phyloP scores from a whole-genome alignment of 2,329 filamentous ascomycete genomes.

The Ceratocystiopsis brevicomis region DNA sequence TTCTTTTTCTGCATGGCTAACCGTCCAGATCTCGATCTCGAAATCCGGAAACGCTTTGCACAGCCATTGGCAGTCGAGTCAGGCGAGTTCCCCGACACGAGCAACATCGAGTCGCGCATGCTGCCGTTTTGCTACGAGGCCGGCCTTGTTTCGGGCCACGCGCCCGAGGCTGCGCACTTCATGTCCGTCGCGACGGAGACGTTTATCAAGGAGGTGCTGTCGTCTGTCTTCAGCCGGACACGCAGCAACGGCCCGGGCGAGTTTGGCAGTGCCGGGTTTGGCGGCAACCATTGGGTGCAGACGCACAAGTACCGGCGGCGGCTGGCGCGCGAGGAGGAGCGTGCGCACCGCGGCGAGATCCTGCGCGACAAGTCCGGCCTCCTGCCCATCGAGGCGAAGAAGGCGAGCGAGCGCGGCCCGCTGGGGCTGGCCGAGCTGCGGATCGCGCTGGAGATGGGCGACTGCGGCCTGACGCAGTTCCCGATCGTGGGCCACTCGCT shows the following conservation, averaged over 20 bases:
- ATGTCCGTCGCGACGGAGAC: constrained; percentile 47
- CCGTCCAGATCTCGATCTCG: constrained; percentile 41
- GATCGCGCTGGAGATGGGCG: constrained; percentile 55
- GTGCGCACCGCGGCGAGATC: constrained; percentile 53
- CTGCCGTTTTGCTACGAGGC: constrained; percentile 49
- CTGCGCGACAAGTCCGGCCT: constrained; percentile 57
- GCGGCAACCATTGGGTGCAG: constrained; percentile 53
- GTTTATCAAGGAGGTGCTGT: constrained; percentile 47
- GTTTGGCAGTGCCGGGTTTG: constrained; percentile 41
- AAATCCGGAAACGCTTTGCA: constrained; percentile 46
- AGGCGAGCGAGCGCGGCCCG: constrained; percentile 50
- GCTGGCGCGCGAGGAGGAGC: constrained; percentile 57
- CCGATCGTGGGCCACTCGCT: constrained; percentile 56
- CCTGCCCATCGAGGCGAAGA: constrained; percentile 63
- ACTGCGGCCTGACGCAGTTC: constrained; percentile 59
- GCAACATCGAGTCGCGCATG: constrained; percentile 44
- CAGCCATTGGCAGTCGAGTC: constrained; percentile 48
- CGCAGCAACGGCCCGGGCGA: constrained; percentile 46
- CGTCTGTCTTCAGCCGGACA: constrained; percentile 43
- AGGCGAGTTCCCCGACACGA: constrained; percentile 49
- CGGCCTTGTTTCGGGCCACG: constrained; percentile 40
- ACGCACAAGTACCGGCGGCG: constrained; percentile 61
- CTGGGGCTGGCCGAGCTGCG: constrained; percentile 63
- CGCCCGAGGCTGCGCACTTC: constrained; percentile 40
- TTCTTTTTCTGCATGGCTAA: not conserved